Evolutionary conservation across 2,329 filamentous ascomycete genomes (phyloP).

Genomic region (Lomentospora prolificans): DNA sequence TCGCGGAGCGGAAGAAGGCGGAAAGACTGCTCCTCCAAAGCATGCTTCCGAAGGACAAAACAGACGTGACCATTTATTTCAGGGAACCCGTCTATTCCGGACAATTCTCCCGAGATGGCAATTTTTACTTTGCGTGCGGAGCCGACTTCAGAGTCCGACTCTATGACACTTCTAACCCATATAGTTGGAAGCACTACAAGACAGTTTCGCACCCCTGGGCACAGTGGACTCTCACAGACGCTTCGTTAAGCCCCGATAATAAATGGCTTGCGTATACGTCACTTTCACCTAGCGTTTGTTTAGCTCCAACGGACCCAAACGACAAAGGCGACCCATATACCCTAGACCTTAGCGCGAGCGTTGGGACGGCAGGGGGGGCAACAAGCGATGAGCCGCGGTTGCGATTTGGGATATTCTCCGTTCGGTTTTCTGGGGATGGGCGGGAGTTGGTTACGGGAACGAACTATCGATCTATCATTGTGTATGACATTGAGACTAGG

Average conservation of each 20-base stretch:
- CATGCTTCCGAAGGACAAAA: constrained; percentile 65
- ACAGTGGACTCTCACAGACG: constrained; percentile 94
- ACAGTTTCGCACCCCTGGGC: constrained; percentile 77
- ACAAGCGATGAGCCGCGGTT: background rate
- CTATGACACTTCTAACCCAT: constrained; percentile 95
- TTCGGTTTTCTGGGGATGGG: constrained; percentile 87
- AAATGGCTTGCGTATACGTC: constrained; percentile 86
- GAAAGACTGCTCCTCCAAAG: constrained; percentile 59
- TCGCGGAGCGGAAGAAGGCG: constrained; percentile 49
- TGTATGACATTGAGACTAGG: constrained; percentile 84
- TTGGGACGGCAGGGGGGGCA: constrained; percentile 22
- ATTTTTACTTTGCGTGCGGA: constrained; percentile 89
- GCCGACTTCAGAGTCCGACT: constrained; percentile 92
- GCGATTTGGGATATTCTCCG: constrained; percentile 67
- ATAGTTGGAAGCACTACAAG: constrained; percentile 93
- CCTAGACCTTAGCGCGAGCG: constrained; percentile 55
- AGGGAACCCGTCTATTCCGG: constrained; percentile 83
- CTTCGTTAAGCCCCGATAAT: constrained; percentile 83
- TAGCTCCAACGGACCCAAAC: constrained; percentile 78
- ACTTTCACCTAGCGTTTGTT: constrained; percentile 72
- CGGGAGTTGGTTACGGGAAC: constrained; percentile 86
- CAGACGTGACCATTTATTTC: constrained; percentile 84
- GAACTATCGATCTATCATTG: constrained; percentile 66
- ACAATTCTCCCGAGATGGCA: constrained; percentile 93
- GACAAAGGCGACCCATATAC: constrained; percentile 71